Conservation (phyloP, 441 rosid genomes). For the Daphne laureola region DNA sequence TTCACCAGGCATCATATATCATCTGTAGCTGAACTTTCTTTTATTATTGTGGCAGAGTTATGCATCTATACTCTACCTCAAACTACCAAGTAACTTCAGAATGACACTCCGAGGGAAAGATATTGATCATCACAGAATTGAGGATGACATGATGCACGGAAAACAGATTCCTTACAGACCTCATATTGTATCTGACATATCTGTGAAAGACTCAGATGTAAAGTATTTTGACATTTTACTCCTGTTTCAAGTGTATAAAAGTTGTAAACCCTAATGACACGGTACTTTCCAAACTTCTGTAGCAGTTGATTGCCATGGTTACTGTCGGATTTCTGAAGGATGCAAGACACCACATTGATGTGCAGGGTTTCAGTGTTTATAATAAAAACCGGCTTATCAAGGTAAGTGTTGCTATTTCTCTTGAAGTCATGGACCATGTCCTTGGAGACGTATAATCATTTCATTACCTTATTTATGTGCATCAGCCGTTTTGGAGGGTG, state of each 20-base stretch:
- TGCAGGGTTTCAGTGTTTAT: constrained; percentile 80
- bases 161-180: constrained; percentile 45
- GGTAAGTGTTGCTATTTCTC: constrained; percentile 31
- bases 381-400: constrained; percentile 79
- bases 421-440: too few relatives aligned
- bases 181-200: constrained; percentile 21
- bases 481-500: constrained; percentile 85
- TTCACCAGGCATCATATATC: too few relatives aligned
- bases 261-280: neutral
- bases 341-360: constrained; percentile 58
- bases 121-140: constrained; percentile 50
- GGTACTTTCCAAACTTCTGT: neutral
- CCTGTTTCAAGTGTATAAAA: constrained; percentile 2
- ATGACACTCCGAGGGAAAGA: constrained; percentile 55
- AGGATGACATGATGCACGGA: constrained; percentile 53
- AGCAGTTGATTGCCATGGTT: constrained; percentile 38
- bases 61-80: constrained; percentile 68
- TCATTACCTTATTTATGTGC: neutral
- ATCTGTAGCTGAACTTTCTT: neutral
- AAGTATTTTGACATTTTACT: constrained; percentile 6
- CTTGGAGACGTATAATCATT: neutral
- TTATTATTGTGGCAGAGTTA: constrained; percentile 37
- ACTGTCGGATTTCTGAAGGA: constrained; percentile 78
- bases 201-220: constrained; percentile 26
- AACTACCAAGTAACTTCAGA: constrained; percentile 47